These are phyloP conservation scores for Jamesozyma spencerorum DNA, from an alignment of 805 yeast genomes.

Conservation along the genomic window DNA sequence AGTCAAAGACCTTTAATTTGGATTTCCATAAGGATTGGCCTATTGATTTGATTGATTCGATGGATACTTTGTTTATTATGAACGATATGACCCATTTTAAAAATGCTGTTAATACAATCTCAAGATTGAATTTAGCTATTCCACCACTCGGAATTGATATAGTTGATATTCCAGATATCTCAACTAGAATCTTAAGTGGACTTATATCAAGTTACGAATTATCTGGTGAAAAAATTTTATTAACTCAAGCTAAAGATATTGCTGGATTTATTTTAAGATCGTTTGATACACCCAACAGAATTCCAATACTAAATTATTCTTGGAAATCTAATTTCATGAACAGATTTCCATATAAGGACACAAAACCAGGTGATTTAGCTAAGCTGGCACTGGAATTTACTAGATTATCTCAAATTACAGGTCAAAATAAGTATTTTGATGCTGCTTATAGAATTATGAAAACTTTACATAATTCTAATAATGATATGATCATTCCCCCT, in stretches of 20 bases:
- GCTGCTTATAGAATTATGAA: slow-evolving; percentile 39
- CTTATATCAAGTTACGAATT: slow-evolving; percentile 44
- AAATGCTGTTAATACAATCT: slow-evolving; percentile 32
- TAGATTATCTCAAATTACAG: slow-evolving; percentile 42
- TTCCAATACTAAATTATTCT: slow-evolving; percentile 40
- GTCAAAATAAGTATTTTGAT: slow-evolving; percentile 40
- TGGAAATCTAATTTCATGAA: slow-evolving; percentile 34
- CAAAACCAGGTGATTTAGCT: slow-evolving; percentile 39
- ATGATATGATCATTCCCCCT: slow-evolving; percentile 33
- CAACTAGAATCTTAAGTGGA: slow-evolving; percentile 41
- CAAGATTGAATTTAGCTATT: slow-evolving; percentile 33
- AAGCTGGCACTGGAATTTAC: slow-evolving; percentile 45
- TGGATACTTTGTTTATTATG: slow-evolving; percentile 45
- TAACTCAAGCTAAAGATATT: slow-evolving; percentile 35
- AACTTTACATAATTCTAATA: slow-evolving; percentile 29
- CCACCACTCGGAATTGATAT: slow-evolving; percentile 37
- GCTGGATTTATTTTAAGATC: slow-evolving; percentile 44
- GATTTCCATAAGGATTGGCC: slow-evolving; percentile 32
- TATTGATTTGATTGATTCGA: slow-evolving; percentile 39
- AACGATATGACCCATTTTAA: slow-evolving; percentile 33
- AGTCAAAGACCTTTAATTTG: background rate
- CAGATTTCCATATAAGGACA: slow-evolving; percentile 31
- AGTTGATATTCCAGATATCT: slow-evolving; percentile 40
- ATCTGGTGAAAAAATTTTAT: slow-evolving; percentile 30
- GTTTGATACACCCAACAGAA: slow-evolving; percentile 49